These are phyloP conservation scores for Suillus paluster DNA, from an alignment of 768 basidiomycete genomes.

Conservation along the genomic window DNA sequence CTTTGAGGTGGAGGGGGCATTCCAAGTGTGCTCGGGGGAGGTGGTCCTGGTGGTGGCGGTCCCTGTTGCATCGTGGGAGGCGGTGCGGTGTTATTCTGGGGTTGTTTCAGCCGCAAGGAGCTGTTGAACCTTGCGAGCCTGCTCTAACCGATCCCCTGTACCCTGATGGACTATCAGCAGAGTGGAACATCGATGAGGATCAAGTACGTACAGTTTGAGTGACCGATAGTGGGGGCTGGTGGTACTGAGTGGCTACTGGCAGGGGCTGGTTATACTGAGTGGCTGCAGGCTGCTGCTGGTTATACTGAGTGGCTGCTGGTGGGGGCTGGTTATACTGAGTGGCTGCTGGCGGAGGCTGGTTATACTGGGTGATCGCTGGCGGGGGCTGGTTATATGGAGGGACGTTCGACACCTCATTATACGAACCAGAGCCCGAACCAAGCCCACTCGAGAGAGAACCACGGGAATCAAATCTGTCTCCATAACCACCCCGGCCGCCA, in stretches of 20 bases:
- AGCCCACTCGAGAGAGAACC: slow-evolving; percentile 34
- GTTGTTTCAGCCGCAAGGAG: slow-evolving; percentile 81
- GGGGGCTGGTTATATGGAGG: slow-evolving; percentile 32
- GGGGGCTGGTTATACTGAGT: slow-evolving; percentile 32
- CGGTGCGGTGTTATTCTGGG: slow-evolving; percentile 41
- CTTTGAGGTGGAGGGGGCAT: slow-evolving; percentile 41
- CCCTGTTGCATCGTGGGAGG: slow-evolving; percentile 18
- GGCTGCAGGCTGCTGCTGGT: too few relatives aligned
- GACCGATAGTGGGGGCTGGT: slow-evolving; percentile 24
- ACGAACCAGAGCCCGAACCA: slow-evolving; percentile 20
- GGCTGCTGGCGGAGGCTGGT: slow-evolving; percentile 19
- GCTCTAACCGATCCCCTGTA: slow-evolving; percentile 81
- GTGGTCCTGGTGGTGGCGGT: slow-evolving; percentile 37
- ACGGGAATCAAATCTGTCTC: slow-evolving; percentile 48
- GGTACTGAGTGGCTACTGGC: slow-evolving; percentile 20
- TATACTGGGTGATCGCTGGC: slow-evolving; percentile 6
- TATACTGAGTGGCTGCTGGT: slow-evolving; percentile 18
- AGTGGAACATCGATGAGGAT: not conserved
- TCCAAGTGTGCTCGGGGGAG: slow-evolving; percentile 37
- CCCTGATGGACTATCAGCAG: slow-evolving; percentile 37
- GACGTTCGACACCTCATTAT: slow-evolving; percentile 30
- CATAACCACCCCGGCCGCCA: slow-evolving; percentile 46
- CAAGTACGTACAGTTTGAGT: slow-evolving; percentile 35
- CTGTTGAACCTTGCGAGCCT: slow-evolving; percentile 86
- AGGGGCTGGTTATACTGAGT: slow-evolving; percentile 35